Base-by-base conservation (phyloP, 2,329 filamentous ascomycete genomes). In the Cladophialophora bantiana region DNA sequence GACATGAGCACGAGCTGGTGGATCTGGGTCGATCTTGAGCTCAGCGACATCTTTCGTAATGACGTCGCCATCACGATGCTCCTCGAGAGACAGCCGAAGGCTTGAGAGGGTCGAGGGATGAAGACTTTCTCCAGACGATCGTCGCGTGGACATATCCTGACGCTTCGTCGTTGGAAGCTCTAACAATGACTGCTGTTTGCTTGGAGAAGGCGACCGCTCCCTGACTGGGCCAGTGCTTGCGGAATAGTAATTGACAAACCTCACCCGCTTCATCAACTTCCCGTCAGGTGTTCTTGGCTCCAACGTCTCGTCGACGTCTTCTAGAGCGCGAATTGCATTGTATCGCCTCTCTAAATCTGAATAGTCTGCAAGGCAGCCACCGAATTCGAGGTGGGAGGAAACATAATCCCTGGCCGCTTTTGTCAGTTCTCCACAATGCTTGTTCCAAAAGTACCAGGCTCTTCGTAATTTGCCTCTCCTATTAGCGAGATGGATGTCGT, bases 181-280 rank as follows among this genome's bases (percentile, higher is more conserved):
- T 12, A 67, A 38, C 4, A 48, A 26, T 9, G 38, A 32, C 32
- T 4, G 36, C 20, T 35, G 5, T 35, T 50, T 54, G 31, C 13
- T 18, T 1, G 64, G 40, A 36, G 68, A 64, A 32, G 38, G 48
- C n/a, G 59, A 38, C 13, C 71, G 67, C 20, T 79, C 78, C 72
- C 90, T 93, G 1, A 85, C 84, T 66, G 87, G 84, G 3, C 93
- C 93, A 9, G 90, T 90, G 71, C 91, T 93, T n/a, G 91, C 86
- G 0, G 93, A 96, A 75, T 94, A 97, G 76, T 96, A 97, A 75
- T 97, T 97, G 65, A 92, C 84, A 73, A 97, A 97, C 15, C 93
- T 85, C 10, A 95, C 86, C 60, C 89, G 70, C 68, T 74, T 55
- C 59, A 72, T 59, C 71, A 70, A 26, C 67, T 73, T n/a, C 70